Evolutionary conservation across 192 early-diverging fungal genomes (phyloP), one percentile per base, ranked within the genome.

Genomic region (Umbelopsis ramanniana): DNA sequence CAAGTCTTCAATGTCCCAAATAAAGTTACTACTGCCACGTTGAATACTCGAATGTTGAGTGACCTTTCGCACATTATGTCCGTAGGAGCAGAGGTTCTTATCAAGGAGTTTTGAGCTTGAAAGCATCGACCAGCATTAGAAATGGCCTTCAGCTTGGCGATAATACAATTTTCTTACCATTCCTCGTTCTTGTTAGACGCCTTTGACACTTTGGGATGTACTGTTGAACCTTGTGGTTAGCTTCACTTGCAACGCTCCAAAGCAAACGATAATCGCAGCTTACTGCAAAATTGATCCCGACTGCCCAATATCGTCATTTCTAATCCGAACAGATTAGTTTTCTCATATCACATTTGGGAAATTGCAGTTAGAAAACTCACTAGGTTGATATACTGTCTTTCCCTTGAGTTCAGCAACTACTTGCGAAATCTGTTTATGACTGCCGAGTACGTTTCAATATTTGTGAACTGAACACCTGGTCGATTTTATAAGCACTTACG

Each of bases 1-100:
- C 22, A 90, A 63, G 48, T 90, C 89, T 67, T 90, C 89, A 12
- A 90, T 76, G 46, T 90, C 87, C 86, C 86, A 89, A 66, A 89
- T 70, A 11, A 45, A 29, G 48, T 66, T 35, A 37, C 14, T 37
- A 19, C 68, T 46, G 17, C 50, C 22, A n/a, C 45, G 53, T 26
- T 52, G 55, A 24, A 74, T 19, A 12, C 29, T 37, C 3, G 55
- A 33, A 46, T 75, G 75, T 17, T 17, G 29, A 0, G 69, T 37
- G 14, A 82, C 6, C n/a, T 33, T 69, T 9, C 45, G 52, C 26
- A 76, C 52, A n/a, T 71, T 69, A 14, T 66, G 52, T 10, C 26
- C 54, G 43, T 69, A 73, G 7, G 21, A 37, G 35, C 71, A 72
- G 2, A 10, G 9, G 17, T 46, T 24, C 5, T 22, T 24, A 45